Percentiles rank a stretch among this genome's conserved stretches.
These are phyloP conservation scores for Silene conica DNA, from an alignment of 148 eudicot genomes.

Conservation along the genomic window DNA sequence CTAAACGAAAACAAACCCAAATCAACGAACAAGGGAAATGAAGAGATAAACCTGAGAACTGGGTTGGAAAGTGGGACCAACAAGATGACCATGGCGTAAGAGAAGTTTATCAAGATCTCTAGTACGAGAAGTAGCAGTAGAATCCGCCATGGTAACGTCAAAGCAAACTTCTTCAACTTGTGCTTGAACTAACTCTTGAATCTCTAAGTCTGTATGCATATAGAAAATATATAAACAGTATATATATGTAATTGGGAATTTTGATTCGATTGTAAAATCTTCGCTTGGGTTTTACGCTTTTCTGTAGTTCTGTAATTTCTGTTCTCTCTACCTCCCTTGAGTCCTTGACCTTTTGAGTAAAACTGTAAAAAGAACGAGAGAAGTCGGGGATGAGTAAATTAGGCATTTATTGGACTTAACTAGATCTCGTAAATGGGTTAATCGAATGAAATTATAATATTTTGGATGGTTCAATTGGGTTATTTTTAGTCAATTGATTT, in stretches of 20 bases:
- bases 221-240: too few species aligned
- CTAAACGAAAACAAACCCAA: background rate
- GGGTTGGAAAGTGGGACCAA: slow-evolving; percentile 66
- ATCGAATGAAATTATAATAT: too few species aligned
- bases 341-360: too few species aligned
- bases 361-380: too few species aligned
- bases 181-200: background rate
- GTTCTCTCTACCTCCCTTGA: too few species aligned
- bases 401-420: too few species aligned
- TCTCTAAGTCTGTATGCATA: slow-evolving; percentile 31
- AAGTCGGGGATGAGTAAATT: too few species aligned
- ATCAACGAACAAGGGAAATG: too few species aligned
- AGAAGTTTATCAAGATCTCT: slow-evolving; percentile 96
- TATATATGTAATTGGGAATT: background rate
- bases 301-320: background rate
- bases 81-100: slow-evolving; percentile 77
- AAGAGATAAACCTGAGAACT: slow-evolving; percentile 44
- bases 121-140: slow-evolving; percentile 53
- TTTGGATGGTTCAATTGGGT: too few species aligned
- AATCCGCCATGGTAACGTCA: slow-evolving; percentile 53
- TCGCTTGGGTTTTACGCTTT: slow-evolving; percentile 34
- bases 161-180: slow-evolving; percentile 14
- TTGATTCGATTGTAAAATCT: background rate
- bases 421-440: too few species aligned
- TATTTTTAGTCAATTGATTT: too few species aligned